phyloP scores from a whole-genome alignment of 1,284 basidiomycete species.

The Ceratobasidium sp. region DNA sequence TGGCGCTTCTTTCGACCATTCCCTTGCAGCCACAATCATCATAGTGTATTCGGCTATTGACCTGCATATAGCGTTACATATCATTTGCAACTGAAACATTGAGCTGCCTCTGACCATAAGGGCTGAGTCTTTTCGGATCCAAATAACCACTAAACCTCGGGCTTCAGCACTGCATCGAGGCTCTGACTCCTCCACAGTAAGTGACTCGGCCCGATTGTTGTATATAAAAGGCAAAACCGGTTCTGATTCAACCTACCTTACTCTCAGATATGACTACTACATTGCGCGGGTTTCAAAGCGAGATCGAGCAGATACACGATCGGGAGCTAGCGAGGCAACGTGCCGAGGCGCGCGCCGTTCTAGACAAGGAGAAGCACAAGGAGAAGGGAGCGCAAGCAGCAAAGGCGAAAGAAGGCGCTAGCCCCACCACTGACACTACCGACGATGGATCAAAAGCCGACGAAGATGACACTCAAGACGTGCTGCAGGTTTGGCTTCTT shows the following conservation, averaged over 20 bases:
- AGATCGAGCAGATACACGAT: slow-evolving; percentile 39
- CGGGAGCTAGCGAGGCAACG: slow-evolving; percentile 36
- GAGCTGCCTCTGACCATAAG: not conserved
- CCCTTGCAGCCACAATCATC: too few species aligned
- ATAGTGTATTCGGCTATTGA: too few species aligned
- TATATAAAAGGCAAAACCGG: slow-evolving; percentile 2
- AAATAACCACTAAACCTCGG: slow-evolving; percentile 1
- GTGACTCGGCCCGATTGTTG: slow-evolving; percentile 9
- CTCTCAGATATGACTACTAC: slow-evolving; percentile 30
- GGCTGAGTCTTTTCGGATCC: not conserved
- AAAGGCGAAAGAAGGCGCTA: slow-evolving; percentile 24
- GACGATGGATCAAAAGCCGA: too few species aligned
- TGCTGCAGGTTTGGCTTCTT: slow-evolving; percentile 9
- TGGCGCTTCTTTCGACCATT: not conserved
- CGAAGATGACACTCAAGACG: slow-evolving; percentile 20
- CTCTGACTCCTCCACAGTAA: slow-evolving; percentile 25
- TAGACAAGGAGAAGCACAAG: slow-evolving; percentile 39
- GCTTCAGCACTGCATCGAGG: slow-evolving; percentile 13
- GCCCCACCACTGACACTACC: too few species aligned
- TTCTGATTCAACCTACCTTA: not conserved
- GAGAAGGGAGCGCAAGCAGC: not conserved
- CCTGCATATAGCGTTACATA: not conserved
- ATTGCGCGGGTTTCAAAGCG: slow-evolving; percentile 37
- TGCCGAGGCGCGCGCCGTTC: slow-evolving; percentile 12
- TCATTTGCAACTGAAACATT: not conserved